Conservation (phyloP, 2,329 filamentous ascomycete species). For the Stagonosporopsis rhizophila region DNA sequence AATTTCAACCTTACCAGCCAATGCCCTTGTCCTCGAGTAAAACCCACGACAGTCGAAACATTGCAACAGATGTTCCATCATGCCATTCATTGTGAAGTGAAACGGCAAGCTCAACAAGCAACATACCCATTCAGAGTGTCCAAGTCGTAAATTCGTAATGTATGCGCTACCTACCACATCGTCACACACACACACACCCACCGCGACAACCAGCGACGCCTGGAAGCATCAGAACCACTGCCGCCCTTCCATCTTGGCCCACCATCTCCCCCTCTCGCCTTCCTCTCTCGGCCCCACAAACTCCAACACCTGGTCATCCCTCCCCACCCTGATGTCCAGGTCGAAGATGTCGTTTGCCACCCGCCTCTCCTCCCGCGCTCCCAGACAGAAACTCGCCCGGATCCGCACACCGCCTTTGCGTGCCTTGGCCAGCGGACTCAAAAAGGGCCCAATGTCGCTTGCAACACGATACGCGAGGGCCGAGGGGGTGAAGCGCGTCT, state of each 20-base stretch:
- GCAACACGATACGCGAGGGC: constrained; percentile 52
- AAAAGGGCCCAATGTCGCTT: constrained; percentile 48
- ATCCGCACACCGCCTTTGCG: constrained; percentile 53
- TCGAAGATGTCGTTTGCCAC: constrained; percentile 54
- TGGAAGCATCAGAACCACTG: constrained; percentile 52
- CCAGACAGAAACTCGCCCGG: constrained; percentile 55
- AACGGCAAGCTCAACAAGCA: too few species aligned
- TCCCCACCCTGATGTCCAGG: constrained; percentile 53
- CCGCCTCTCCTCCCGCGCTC: constrained; percentile 33
- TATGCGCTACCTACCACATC: constrained; percentile 65
- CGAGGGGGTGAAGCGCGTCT: constrained; percentile 49
- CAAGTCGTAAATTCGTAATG: neutral
- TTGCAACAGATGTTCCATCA: constrained; percentile 51
- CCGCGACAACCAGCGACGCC: neutral
- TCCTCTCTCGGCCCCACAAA: constrained; percentile 56
- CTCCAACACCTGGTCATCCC: constrained; percentile 49
- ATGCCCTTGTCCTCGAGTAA: constrained; percentile 52
- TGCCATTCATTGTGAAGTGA: too few species aligned
- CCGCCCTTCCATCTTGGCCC: constrained; percentile 52
- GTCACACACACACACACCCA: too few species aligned
- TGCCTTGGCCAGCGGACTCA: constrained; percentile 52
- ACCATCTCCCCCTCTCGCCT: constrained; percentile 50
- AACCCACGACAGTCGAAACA: constrained; percentile 50
- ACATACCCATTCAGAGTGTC: too few species aligned
- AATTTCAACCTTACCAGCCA: constrained; percentile 62